Conservation (phyloP, 768 basidiomycete species). For the Macrolepiota albuminosa region DNA sequence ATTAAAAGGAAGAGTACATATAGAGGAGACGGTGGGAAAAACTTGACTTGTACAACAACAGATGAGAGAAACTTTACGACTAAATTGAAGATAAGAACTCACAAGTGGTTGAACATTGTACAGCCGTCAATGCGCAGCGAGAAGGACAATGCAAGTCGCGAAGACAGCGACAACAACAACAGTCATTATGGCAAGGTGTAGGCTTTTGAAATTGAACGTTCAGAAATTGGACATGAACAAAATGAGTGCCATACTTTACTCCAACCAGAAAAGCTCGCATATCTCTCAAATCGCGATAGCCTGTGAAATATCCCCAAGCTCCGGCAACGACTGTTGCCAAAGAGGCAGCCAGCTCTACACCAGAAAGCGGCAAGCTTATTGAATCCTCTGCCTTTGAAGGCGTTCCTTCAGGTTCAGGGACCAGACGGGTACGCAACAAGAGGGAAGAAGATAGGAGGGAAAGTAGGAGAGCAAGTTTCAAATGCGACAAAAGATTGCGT, state of each 20-base stretch:
- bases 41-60: not conserved
- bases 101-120: not conserved
- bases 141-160: slow-evolving; percentile 46
- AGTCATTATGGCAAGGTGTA: slow-evolving; percentile 49
- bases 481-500: slow-evolving; percentile 65
- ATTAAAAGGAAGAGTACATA: not conserved
- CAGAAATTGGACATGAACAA: not conserved
- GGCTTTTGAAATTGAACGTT: slow-evolving; percentile 24
- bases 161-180: slow-evolving; percentile 44
- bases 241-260: slow-evolving; percentile 40
- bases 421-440: slow-evolving; percentile 55
- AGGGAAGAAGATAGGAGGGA: slow-evolving; percentile 60
- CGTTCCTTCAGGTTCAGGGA: slow-evolving; percentile 29
- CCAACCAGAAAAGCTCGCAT: slow-evolving; percentile 57
- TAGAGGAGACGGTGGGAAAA: not conserved
- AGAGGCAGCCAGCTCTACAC: slow-evolving; percentile 49
- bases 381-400: slow-evolving; percentile 13
- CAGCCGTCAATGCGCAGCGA: slow-evolving; percentile 25
- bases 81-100: not conserved
- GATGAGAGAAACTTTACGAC: not conserved
- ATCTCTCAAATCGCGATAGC: slow-evolving; percentile 49
- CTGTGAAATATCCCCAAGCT: slow-evolving; percentile 61
- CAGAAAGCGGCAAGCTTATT: slow-evolving; percentile 43
- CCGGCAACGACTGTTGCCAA: slow-evolving; percentile 52
- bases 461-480: slow-evolving; percentile 62